These are phyloP conservation scores for Aureobasidium sp. DNA, from an alignment of 2,329 filamentous ascomycete genomes.

Conservation along the genomic window DNA sequence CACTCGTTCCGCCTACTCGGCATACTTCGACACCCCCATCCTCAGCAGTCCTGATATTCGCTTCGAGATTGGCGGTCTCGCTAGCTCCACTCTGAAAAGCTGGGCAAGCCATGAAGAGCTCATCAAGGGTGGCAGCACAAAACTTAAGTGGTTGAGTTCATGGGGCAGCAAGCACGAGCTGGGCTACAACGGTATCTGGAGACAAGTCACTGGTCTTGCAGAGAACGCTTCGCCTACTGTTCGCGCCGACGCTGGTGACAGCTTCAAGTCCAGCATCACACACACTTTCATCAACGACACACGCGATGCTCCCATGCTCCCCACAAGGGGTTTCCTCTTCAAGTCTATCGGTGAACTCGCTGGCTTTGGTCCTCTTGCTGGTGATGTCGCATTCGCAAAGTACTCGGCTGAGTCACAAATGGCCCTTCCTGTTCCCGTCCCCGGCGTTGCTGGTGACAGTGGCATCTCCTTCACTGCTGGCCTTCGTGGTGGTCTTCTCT, in stretches of 20 bases:
- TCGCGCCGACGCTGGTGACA: slow-evolving; percentile 79
- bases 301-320: slow-evolving; percentile 78
- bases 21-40: slow-evolving; percentile 74
- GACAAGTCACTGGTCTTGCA: slow-evolving; percentile 75
- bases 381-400: slow-evolving; percentile 92
- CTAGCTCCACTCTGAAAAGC: slow-evolving; percentile 77
- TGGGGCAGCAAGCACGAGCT: slow-evolving; percentile 62
- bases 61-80: slow-evolving; percentile 70
- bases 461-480: slow-evolving; percentile 79
- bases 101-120: slow-evolving; percentile 95
- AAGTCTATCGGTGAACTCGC: slow-evolving; percentile 78
- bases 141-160: slow-evolving; percentile 64
- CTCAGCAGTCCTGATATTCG: slow-evolving; percentile 76
- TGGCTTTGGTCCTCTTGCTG: slow-evolving; percentile 72
- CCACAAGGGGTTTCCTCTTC: slow-evolving; percentile 71
- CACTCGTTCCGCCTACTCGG: slow-evolving; percentile 85
- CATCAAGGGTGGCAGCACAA: slow-evolving; percentile 67
- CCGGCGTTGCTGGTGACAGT: slow-evolving; percentile 59
- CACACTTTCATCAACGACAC: slow-evolving; percentile 75
- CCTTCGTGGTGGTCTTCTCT: slow-evolving; percentile 73
- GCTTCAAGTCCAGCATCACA: slow-evolving; percentile 77
- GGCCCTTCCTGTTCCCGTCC: slow-evolving; percentile 66
- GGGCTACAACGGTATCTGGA: slow-evolving; percentile 75
- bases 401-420: slow-evolving; percentile 76
- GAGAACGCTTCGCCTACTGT: slow-evolving; percentile 72